phyloP scores from a whole-genome alignment of 1,139 yeast species.

The Kodamaea sp. region DNA sequence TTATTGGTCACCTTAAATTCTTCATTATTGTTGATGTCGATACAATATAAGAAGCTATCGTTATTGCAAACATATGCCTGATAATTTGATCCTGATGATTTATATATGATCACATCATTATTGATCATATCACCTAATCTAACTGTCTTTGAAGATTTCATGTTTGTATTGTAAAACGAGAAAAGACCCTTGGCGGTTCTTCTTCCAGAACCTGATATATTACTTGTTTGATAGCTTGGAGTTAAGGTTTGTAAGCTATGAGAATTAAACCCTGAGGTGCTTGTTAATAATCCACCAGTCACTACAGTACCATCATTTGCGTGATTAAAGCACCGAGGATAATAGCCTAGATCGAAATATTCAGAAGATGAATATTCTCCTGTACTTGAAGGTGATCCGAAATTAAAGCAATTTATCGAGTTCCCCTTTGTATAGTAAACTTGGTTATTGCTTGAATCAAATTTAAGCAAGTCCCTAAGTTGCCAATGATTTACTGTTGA shows the following conservation, averaged over 20 bases:
- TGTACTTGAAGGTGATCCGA: slow-evolving; percentile 20
- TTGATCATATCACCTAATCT: slow-evolving; percentile 78
- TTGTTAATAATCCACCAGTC: slow-evolving; percentile 62
- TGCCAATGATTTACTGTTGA: slow-evolving; percentile 74
- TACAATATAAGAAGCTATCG: slow-evolving; percentile 65
- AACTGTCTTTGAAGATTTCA: slow-evolving; percentile 46
- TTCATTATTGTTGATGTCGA: slow-evolving; percentile 52
- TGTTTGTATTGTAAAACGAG: slow-evolving; percentile 50
- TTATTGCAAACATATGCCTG: slow-evolving; percentile 75
- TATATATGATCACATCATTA: slow-evolving; percentile 67
- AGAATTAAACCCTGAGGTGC: slow-evolving; percentile 13
- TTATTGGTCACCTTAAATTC: slow-evolving; percentile 32
- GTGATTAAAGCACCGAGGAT: slow-evolving; percentile 70
- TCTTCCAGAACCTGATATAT: slow-evolving; percentile 11
- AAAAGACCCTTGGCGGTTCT: slow-evolving; percentile 54
- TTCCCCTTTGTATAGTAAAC: slow-evolving; percentile 36
- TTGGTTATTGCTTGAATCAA: slow-evolving; percentile 26
- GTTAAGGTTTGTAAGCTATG: slow-evolving; percentile 17
- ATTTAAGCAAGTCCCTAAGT: slow-evolving; percentile 68
- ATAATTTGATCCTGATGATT: slow-evolving; percentile 36
- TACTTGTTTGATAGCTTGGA: slow-evolving; percentile 12
- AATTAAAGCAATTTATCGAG: slow-evolving; percentile 24
- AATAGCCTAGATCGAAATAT: slow-evolving; percentile 46
- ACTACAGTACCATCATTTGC: slow-evolving; percentile 57
- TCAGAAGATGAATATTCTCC: slow-evolving; percentile 16